These are phyloP conservation scores for Dysphania ambrosioides DNA, from an alignment of 148 eudicot genomes.

Conservation along the genomic window DNA sequence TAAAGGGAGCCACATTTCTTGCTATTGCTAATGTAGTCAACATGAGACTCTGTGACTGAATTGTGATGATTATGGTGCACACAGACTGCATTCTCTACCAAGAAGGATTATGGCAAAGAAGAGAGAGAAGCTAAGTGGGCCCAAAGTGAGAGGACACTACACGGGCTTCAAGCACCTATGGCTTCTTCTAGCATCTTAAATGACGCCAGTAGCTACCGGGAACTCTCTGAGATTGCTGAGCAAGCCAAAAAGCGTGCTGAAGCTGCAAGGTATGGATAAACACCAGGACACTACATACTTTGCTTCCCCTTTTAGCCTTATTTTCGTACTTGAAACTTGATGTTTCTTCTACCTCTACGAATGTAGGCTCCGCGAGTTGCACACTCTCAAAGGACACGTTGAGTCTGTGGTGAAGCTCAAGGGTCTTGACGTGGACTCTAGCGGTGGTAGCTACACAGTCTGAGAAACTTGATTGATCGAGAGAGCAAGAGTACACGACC, in stretches of 20 bases:
- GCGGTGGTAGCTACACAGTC: slow-evolving; percentile 71
- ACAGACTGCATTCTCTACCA: slow-evolving; percentile 79
- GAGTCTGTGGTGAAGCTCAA: slow-evolving; percentile 89
- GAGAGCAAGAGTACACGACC: background rate
- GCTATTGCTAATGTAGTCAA: background rate
- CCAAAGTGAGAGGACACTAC: slow-evolving; percentile 79
- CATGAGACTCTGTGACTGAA: background rate
- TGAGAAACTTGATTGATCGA: slow-evolving; percentile 26
- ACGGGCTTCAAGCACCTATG: slow-evolving; percentile 81
- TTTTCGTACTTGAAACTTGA: background rate
- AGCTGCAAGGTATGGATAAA: slow-evolving; percentile 62
- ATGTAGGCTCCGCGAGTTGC: slow-evolving; percentile 75
- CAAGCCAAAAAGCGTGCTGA: slow-evolving; percentile 92
- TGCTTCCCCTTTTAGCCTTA: background rate
- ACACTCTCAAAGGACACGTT: slow-evolving; percentile 83
- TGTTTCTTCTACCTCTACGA: background rate
- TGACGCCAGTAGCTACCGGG: slow-evolving; percentile 69
- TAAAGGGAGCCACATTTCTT: background rate
- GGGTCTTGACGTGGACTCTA: slow-evolving; percentile 74
- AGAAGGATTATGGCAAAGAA: slow-evolving; percentile 86
- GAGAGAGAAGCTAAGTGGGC: slow-evolving; percentile 98
- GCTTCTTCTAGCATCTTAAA: slow-evolving; percentile 45
- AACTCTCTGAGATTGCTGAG: slow-evolving; percentile 86
- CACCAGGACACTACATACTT: background rate
- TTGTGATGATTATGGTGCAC: background rate